A percentile compares a stretch with the other conserved stretches of the same genome.
These are phyloP conservation scores for Wickerhamiella hasegawae DNA, from an alignment of 805 yeast genomes.

Conservation along the genomic window DNA sequence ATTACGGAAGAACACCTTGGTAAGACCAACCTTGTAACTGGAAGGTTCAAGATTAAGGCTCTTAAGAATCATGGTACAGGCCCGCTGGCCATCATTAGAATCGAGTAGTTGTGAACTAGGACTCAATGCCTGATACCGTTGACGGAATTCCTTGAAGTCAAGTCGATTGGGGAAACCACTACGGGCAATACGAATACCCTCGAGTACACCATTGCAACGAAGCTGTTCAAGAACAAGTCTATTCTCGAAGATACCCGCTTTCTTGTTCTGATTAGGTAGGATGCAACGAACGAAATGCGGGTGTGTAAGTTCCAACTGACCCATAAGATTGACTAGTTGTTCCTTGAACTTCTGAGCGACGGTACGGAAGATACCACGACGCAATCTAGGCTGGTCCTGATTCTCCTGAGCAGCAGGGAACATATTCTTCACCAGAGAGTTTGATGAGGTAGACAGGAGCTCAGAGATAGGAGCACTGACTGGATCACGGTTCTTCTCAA, in stretches of 20 bases:
- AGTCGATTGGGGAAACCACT: slow-evolving; percentile 94
- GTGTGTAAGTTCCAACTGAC: slow-evolving; percentile 59
- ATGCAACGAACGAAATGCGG: slow-evolving; percentile 97
- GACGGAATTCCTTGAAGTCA: slow-evolving; percentile 62
- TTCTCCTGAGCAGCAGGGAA: slow-evolving; percentile 24
- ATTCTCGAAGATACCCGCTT: slow-evolving; percentile 57
- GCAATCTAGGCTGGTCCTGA: slow-evolving; percentile 6
- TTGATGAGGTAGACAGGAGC: slow-evolving; percentile 41
- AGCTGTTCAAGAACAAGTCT: slow-evolving; percentile 70
- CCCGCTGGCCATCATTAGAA: slow-evolving; percentile 38
- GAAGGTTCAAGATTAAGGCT: slow-evolving; percentile 43
- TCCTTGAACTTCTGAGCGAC: slow-evolving; percentile 82
- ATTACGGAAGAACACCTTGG: slow-evolving; percentile 59
- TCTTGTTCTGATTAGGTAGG: slow-evolving; percentile 67
- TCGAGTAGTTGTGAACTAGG: slow-evolving; percentile 17
- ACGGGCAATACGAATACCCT: slow-evolving; percentile 93
- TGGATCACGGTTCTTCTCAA: slow-evolving; percentile 89
- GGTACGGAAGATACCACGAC: slow-evolving; percentile 42
- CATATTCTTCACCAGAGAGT: slow-evolving; percentile 38
- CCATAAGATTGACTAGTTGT: slow-evolving; percentile 57
- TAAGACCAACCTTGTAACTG: slow-evolving; percentile 50
- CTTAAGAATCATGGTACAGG: slow-evolving; percentile 51
- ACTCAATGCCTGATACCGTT: slow-evolving; percentile 57
- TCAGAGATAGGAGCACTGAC: slow-evolving; percentile 57
- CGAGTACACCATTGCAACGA: slow-evolving; percentile 93